Evolutionary conservation across 352 stramenopile species (phyloP).

Genomic region (Globisporangium perplexum): DNA sequence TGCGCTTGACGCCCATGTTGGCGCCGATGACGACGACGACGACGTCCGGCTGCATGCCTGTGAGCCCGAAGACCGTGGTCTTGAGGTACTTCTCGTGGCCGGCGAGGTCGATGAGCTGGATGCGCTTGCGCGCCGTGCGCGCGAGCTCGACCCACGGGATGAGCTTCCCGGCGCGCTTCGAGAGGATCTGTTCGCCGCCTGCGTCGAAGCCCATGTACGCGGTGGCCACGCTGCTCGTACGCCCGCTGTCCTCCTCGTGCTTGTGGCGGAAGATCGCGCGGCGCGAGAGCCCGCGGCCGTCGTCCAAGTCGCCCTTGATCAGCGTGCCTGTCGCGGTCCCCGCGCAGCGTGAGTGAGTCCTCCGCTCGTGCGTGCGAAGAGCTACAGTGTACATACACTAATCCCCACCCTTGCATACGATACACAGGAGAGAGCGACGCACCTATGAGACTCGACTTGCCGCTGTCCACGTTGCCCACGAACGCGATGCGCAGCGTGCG

Average conservation of each 20-base stretch:
- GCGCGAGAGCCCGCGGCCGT: conserved; percentile 89
- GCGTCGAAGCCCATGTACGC: conserved; percentile 83
- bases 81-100: conserved; percentile 99
- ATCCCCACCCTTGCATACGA: too few relatives aligned
- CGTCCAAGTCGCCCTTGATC: conserved; percentile 94
- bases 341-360: neutral
- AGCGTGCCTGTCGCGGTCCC: conserved; percentile 52
- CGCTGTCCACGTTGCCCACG: conserved; percentile 90
- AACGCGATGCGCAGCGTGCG: conserved; percentile 84
- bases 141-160: conserved; percentile 80
- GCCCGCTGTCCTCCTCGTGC: conserved; percentile 77
- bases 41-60: conserved; percentile 95
- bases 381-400: too few relatives aligned
- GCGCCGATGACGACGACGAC: conserved; percentile 91
- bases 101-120: conserved; percentile 85
- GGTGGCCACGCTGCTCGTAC: conserved; percentile 79
- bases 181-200: conserved; percentile 69
- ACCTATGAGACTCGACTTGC: conserved; percentile 92
- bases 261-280: conserved; percentile 86
- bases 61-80: conserved; percentile 98
- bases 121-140: conserved; percentile 70
- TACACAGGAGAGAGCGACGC: too few relatives aligned
- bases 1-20: conserved; percentile 94
- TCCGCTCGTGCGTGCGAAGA: neutral
- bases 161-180: conserved; percentile 60